Conservation (phyloP, 176 grass and related monocot species). For the Ampelocalamus luodianensis region DNA sequence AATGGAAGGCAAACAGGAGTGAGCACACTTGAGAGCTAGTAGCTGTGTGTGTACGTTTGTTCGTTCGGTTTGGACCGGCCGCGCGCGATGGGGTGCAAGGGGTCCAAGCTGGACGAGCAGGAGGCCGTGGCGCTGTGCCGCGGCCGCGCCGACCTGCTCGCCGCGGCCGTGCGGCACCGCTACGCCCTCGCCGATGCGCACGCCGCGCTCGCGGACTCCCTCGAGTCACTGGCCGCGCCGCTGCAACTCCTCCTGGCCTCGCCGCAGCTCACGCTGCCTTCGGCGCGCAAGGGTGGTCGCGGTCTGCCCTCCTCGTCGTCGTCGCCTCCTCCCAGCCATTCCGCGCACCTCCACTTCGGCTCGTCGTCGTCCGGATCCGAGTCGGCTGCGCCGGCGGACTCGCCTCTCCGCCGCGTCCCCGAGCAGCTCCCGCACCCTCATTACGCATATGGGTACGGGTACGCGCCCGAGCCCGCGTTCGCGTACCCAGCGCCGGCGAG, state of each 20-base stretch:
- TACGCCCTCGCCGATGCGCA: constrained; percentile 75
- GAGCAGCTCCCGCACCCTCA: background rate
- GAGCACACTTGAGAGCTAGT: background rate
- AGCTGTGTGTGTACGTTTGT: background rate
- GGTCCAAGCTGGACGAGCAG: constrained; percentile 84
- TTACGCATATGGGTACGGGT: constrained; percentile 38
- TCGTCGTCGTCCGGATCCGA: constrained; percentile 54
- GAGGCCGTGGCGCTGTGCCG: constrained; percentile 78
- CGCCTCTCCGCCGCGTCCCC: constrained; percentile 27
- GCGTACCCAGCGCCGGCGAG: constrained; percentile 38
- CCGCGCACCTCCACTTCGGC: constrained; percentile 38
- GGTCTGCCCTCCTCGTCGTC: background rate
- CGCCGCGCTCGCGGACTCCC: constrained; percentile 61
- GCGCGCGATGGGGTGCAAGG: constrained; percentile 74
- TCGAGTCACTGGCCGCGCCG: constrained; percentile 58
- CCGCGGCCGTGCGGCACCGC: constrained; percentile 77
- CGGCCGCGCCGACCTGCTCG: constrained; percentile 69
- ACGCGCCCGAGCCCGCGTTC: constrained; percentile 34
- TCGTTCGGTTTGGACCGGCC: background rate
- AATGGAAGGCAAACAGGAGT: background rate
- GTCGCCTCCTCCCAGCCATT: background rate
- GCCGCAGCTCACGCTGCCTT: constrained; percentile 27
- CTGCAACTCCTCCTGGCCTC: constrained; percentile 56
- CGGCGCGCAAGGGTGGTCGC: constrained; percentile 16
- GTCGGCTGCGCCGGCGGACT: constrained; percentile 31